Evolutionary conservation across 192 early-diverging fungal species (phyloP), one percentile per base, ranked within the genome.

Genomic region (Phlyctochytrium arcticum): DNA sequence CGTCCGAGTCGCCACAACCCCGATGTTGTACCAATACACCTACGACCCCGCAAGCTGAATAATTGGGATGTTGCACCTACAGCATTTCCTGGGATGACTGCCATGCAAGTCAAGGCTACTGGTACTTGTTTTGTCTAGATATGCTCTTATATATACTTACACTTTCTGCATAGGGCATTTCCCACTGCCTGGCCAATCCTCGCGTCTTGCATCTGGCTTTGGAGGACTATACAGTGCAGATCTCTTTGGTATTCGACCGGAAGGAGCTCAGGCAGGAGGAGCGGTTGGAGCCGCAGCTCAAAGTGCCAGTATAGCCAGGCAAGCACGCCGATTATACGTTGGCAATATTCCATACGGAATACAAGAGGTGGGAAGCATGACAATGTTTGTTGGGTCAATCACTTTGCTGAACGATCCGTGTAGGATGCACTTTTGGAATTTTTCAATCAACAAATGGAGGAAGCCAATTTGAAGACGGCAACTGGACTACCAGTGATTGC

Each of bases 51-150:
- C 19, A 93, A 91, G 70, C 83, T 96, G 30, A 85, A 87, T 57
- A 85, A 90, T 70, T 98, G 96, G 96, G 96, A 98, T 77, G 74
- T 90, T 51, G 76, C 92, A 8, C 96, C 96, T 33, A 80, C 83
- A 8, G 94, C 93, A 24, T 96, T 85, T 61, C 93, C 98, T 70
- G 86, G 82, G 44, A 82, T 96, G 74, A 83, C 87, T 26, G 91
- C 90, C 7, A 69, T 77, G 39, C 90, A 96, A 55, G 95, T 90
- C 56, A 98, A 98, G 74, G 81, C 84, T 17, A 89, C 91, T 31
- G 94, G 93, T 80, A 65, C 48, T 71, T 71, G n/a, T 62, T 37
- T 33, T 51, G 26, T 10, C 23, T 48, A 12, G 26, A 19, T 60
- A 17, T 37, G 24, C 32, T 63, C 4, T 60, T 26, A 3, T 24